Evolutionary conservation across 1,284 basidiomycete genomes (phyloP).

Genomic region (Mrakiaceae sp.): DNA sequence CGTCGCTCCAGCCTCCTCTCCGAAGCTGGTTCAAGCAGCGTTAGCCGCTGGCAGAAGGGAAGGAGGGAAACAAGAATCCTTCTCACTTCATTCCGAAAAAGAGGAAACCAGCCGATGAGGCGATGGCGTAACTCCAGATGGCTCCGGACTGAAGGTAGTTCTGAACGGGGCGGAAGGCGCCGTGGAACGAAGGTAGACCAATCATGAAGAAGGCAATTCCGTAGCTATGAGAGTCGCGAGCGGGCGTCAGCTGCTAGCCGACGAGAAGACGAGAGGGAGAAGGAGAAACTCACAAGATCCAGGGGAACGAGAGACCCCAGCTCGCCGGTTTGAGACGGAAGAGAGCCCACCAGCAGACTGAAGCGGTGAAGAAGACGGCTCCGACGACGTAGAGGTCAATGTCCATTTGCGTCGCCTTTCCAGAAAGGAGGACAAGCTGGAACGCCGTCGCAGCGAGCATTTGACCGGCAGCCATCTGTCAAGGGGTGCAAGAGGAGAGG

Average conservation of each 20-base stretch:
- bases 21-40: conserved; percentile 51
- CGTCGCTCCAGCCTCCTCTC: conserved; percentile 86
- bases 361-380: conserved; percentile 68
- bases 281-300: conserved; percentile 46
- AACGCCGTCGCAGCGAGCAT: conserved; percentile 41
- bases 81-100: conserved; percentile 62
- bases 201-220: conserved; percentile 80
- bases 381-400: conserved; percentile 82
- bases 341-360: conserved; percentile 72
- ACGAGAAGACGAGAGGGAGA: background rate
- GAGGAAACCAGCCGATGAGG: conserved; percentile 81
- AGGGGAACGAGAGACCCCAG: conserved; percentile 70
- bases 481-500: conserved; percentile 51
- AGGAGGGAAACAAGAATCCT: too few species aligned
- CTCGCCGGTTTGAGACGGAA: conserved; percentile 79
- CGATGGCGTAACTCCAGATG: conserved; percentile 75
- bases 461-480: conserved; percentile 30
- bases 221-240: conserved; percentile 38
- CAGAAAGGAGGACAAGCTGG: conserved; percentile 79
- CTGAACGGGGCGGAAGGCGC: conserved; percentile 47
- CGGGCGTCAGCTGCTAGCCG: background rate
- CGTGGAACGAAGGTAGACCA: conserved; percentile 64
- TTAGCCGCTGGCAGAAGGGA: background rate
- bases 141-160: conserved; percentile 58
- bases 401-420: conserved; percentile 64